Evolutionary conservation across 106 monocot genomes (phyloP), one percentile per base, ranked within the genome.

Genomic region (Hemerocallis citrina): DNA sequence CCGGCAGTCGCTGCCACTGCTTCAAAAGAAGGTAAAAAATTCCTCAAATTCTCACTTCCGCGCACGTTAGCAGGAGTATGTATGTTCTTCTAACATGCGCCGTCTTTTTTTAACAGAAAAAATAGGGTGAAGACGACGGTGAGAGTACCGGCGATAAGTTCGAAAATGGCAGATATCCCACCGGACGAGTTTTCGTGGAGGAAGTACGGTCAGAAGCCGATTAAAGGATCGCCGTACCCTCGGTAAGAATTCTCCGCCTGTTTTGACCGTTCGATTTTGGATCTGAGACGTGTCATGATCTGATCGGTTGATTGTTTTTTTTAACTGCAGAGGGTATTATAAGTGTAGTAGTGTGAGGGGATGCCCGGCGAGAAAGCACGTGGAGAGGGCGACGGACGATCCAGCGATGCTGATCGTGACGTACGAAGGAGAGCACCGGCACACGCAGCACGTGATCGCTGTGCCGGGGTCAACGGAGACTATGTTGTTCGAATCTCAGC

Each of bases 151-250:
- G 89, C 81, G 35, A 81, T 81, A 20, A 89, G 89, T 40, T 85
- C 89, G 16, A 81, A 75, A 55, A 75, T 81, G 25, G 84, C 89
- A 16, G 89, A 85, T 34, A 85, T 89, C 33, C 89, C 89, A 0
- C 68, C 81, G 15, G 89, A 89, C 67, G 80, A 78, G 61, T 81
- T 78, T 78, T 89, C 90, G 2, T 90, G 90, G 90, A 66, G 90
- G 36, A 90, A 90, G 64, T 90, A 90, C 69, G 89, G 89, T 10
- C 89, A 89, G 71, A 89, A 89, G 58, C 89, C 89, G 47, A 89
- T 89, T 71, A 90, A 90, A 57, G 90, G 85, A 1, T 90, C 90
- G 35, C 90, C 89, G 0, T 74, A 84, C 28, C 89, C 84, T 0
- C 52, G 89, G 89, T 87, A 63, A 68, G 31, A 21, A 0, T 67